These are phyloP conservation scores for Bryum argenteum DNA, from an alignment of 225 moss, liverwort and hornwort species.

Conservation along the genomic window DNA sequence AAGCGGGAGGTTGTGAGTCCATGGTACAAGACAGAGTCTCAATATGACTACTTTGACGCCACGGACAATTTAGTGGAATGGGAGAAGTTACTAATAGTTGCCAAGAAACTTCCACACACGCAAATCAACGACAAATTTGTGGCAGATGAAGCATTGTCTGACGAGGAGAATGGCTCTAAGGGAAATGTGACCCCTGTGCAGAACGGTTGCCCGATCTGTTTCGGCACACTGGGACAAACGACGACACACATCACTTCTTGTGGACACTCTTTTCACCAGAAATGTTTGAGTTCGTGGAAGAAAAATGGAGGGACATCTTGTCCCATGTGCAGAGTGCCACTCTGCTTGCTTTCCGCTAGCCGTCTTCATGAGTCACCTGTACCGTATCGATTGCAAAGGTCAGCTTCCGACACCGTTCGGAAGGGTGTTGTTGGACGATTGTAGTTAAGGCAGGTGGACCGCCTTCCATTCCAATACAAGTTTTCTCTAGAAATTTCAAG, in stretches of 20 bases:
- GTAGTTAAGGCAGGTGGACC: too few relatives aligned
- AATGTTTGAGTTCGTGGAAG: background rate
- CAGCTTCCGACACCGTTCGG: too few relatives aligned
- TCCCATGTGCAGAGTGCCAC: background rate
- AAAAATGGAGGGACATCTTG: background rate
- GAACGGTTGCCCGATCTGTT: background rate
- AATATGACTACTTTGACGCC: background rate
- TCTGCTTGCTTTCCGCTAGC: too few relatives aligned
- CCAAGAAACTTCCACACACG: background rate
- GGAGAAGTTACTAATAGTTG: background rate
- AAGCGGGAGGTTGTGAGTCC: slow-evolving; percentile 14
- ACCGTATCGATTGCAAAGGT: too few relatives aligned
- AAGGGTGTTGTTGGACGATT: too few relatives aligned
- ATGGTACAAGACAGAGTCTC: background rate
- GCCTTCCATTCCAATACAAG: too few relatives aligned
- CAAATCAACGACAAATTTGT: background rate
- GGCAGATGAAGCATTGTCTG: background rate
- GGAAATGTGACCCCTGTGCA: too few relatives aligned
- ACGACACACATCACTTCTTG: background rate
- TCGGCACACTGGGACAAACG: background rate
- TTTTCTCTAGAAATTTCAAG: too few relatives aligned
- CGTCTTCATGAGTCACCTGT: too few relatives aligned
- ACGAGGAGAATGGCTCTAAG: background rate
- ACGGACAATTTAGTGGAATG: background rate
- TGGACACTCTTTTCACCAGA: background rate